Percentiles rank a stretch among this genome's conserved stretches.
phyloP scores from a whole-genome alignment of 768 basidiomycete species.

The Dioszegia aurantiaca region DNA sequence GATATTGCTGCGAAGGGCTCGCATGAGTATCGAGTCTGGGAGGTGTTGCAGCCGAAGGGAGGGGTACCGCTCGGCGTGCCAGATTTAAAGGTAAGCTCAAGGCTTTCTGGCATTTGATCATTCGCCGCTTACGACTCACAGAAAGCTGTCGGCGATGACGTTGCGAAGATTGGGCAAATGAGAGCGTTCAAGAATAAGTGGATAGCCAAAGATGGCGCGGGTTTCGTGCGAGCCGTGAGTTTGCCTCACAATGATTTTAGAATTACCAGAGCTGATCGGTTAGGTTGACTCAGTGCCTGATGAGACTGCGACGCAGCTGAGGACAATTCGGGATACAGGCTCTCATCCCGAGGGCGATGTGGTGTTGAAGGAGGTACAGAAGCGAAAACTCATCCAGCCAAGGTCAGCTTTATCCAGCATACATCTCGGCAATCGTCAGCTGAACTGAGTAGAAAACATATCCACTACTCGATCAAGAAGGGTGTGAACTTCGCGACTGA shows the following conservation, averaged over 20 bases:
- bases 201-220: slow-evolving; percentile 86
- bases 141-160: slow-evolving; percentile 73
- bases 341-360: slow-evolving; percentile 70
- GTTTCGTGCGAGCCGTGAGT: slow-evolving; percentile 77
- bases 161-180: slow-evolving; percentile 88
- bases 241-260: neutral
- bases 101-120: neutral
- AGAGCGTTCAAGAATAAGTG: slow-evolving; percentile 96
- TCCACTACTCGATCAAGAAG: slow-evolving; percentile 88
- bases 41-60: slow-evolving; percentile 69
- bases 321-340: slow-evolving; percentile 70
- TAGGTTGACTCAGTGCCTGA: slow-evolving; percentile 67
- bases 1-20: slow-evolving; percentile 78
- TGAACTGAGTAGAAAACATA: slow-evolving; percentile 67
- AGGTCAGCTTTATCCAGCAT: slow-evolving; percentile 57
- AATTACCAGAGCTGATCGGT: neutral
- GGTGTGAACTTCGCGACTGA: slow-evolving; percentile 85
- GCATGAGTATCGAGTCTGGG: slow-evolving; percentile 94
- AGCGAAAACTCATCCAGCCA: slow-evolving; percentile 82
- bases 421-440: neutral
- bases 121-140: slow-evolving; percentile 15
- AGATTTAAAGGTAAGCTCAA: slow-evolving; percentile 62
- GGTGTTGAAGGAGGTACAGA: slow-evolving; percentile 74
- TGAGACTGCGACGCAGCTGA: slow-evolving; percentile 68
- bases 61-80: slow-evolving; percentile 65